phyloP scores from a whole-genome alignment of 2,329 filamentous ascomycete genomes.

The Aspergillus thermomutatus region DNA sequence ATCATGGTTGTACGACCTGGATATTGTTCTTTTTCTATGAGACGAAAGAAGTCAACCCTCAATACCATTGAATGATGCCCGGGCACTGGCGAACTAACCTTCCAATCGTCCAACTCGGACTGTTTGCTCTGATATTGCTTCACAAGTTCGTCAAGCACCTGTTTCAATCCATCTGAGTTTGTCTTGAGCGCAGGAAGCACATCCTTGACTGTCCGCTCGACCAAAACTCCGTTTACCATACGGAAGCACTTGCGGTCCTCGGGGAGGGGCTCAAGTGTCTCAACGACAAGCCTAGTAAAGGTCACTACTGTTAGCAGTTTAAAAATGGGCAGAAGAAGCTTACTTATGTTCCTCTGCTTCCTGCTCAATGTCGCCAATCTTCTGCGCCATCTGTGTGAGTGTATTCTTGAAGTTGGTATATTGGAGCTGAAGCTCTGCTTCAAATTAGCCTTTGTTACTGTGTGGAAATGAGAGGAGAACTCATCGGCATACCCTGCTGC shows the following conservation, averaged over 20 bases:
- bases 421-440: constrained; percentile 47
- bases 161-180: constrained; percentile 89
- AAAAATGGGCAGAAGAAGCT: constrained; percentile 27
- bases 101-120: constrained; percentile 95
- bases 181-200: constrained; percentile 87
- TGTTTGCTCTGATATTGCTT: constrained; percentile 97
- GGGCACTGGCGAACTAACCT: constrained; percentile 58
- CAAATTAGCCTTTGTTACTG: constrained; percentile 7
- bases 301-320: constrained; percentile 14
- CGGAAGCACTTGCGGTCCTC: constrained; percentile 94
- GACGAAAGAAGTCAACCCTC: not conserved
- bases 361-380: constrained; percentile 96
- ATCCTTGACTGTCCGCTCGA: constrained; percentile 90
- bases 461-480: not conserved
- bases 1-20: constrained; percentile 46
- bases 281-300: constrained; percentile 74
- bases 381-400: constrained; percentile 88
- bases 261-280: constrained; percentile 80
- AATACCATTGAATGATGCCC: too few species aligned
- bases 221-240: constrained; percentile 94
- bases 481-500: constrained; percentile 43
- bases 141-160: constrained; percentile 88
- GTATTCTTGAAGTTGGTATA: constrained; percentile 60
- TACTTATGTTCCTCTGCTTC: constrained; percentile 98
- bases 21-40: constrained; percentile 49